Percentiles rank a stretch among this genome's conserved stretches.
Evolutionary conservation across 306 rosid species (phyloP).

Genomic region (Acacia acuminata): DNA sequence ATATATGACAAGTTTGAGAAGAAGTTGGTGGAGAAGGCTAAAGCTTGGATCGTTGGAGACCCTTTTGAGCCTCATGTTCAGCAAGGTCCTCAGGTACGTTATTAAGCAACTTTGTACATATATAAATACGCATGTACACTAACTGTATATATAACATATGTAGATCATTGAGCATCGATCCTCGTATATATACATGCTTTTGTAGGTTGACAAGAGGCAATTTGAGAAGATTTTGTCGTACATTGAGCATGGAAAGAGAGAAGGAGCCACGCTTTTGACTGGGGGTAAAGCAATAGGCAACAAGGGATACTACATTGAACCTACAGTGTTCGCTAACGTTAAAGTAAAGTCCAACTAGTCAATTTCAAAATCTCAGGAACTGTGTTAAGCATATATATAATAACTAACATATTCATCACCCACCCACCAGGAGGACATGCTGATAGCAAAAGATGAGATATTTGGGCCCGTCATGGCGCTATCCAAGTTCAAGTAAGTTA

Average conservation of each 20-base stretch:
- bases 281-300: slow-evolving; percentile 77
- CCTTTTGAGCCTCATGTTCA: slow-evolving; percentile 79
- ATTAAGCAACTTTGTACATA: background rate
- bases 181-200: background rate
- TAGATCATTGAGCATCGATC: background rate
- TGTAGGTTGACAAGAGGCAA: slow-evolving; percentile 77
- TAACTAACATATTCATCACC: too few relatives aligned
- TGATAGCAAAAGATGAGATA: slow-evolving; percentile 70
- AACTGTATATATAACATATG: background rate
- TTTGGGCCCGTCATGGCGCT: slow-evolving; percentile 80
- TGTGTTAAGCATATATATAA: too few relatives aligned
- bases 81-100: slow-evolving; percentile 81
- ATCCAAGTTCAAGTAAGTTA: slow-evolving; percentile 80
- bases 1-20: slow-evolving; percentile 76
- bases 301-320: slow-evolving; percentile 81
- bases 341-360: slow-evolving; percentile 42
- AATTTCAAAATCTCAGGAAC: background rate
- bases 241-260: slow-evolving; percentile 82
- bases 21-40: slow-evolving; percentile 59
- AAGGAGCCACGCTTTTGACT: slow-evolving; percentile 83
- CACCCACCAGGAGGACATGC: slow-evolving; percentile 56
- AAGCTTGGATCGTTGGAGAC: slow-evolving; percentile 80
- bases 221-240: slow-evolving; percentile 67
- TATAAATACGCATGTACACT: background rate
- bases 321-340: slow-evolving; percentile 78